phyloP scores from a whole-genome alignment of 1,284 basidiomycete genomes.

The Singerocomus inundabilis region DNA sequence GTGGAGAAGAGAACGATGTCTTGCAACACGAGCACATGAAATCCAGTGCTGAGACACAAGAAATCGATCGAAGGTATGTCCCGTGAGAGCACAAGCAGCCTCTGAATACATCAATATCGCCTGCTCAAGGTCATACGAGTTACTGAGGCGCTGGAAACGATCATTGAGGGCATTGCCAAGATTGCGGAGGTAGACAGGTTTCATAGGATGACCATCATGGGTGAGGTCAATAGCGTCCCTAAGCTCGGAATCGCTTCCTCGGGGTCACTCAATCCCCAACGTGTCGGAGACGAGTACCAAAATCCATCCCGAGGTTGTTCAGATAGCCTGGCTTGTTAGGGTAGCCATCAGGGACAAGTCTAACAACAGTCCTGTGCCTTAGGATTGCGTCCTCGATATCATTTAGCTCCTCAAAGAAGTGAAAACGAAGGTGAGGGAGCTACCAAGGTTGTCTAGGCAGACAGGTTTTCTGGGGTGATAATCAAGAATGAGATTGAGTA shows the following conservation, averaged over 20 bases:
- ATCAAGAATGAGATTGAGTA: too few relatives aligned
- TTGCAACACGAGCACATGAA: constrained; percentile 2
- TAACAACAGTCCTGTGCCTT: not conserved
- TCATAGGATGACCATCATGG: not conserved
- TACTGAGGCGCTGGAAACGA: not conserved
- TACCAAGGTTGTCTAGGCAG: too few relatives aligned
- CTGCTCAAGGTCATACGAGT: not conserved
- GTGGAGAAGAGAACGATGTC: not conserved
- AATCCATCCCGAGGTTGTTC: not conserved
- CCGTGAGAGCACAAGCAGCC: not conserved
- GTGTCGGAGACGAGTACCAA: not conserved
- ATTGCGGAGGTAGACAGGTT: not conserved
- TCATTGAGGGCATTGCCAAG: not conserved
- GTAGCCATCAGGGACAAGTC: not conserved
- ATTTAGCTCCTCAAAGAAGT: not conserved
- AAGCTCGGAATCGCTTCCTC: not conserved
- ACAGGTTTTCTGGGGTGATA: too few relatives aligned
- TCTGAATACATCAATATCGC: constrained; percentile 1
- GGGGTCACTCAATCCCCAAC: not conserved
- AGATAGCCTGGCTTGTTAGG: not conserved
- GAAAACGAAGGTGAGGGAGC: not conserved
- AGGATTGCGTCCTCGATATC: constrained; percentile 1
- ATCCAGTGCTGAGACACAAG: constrained; percentile 3
- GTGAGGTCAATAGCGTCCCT: too few relatives aligned
- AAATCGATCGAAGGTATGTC: not conserved